phyloP scores from a whole-genome alignment of 106 monocot species.

The Dendrobium catenatum region DNA sequence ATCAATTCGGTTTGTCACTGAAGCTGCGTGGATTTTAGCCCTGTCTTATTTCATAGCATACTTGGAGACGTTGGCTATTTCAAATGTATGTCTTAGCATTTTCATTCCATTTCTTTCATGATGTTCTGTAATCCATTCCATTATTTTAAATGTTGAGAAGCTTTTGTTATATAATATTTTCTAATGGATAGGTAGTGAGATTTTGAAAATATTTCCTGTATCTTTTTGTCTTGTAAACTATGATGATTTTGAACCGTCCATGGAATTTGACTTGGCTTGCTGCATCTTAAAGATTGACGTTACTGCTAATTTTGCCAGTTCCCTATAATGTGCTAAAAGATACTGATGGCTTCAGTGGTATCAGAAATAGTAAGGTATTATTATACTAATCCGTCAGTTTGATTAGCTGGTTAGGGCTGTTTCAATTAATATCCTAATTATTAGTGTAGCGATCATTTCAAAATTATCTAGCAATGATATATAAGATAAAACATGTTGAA shows the following conservation, averaged over 20 bases:
- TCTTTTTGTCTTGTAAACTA: neutral
- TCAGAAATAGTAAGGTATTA: neutral
- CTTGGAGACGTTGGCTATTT: constrained; percentile 90
- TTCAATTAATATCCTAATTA: neutral
- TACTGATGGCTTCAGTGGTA: neutral
- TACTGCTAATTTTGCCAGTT: neutral
- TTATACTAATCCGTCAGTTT: neutral
- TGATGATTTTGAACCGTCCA: constrained; percentile 1
- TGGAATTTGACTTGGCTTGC: neutral
- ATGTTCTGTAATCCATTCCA: neutral
- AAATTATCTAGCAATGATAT: neutral
- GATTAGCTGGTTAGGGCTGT: neutral
- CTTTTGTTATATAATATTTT: constrained; percentile 1
- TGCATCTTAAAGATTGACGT: neutral
- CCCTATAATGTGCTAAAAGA: constrained; percentile 3
- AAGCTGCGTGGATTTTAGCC: constrained; percentile 78
- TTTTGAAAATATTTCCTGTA: neutral
- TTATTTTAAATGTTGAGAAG: neutral
- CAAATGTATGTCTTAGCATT: constrained; percentile 62
- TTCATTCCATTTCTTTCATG: constrained; percentile 5
- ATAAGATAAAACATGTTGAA: neutral
- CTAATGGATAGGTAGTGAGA: neutral
- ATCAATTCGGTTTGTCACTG: constrained; percentile 36
- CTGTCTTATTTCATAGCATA: constrained; percentile 92
- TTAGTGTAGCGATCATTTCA: neutral